A percentile compares a stretch with the other conserved stretches of the same genome.
Evolutionary conservation across 177 flowering plant species (phyloP).

Genomic region (Vitis hybrid): DNA sequence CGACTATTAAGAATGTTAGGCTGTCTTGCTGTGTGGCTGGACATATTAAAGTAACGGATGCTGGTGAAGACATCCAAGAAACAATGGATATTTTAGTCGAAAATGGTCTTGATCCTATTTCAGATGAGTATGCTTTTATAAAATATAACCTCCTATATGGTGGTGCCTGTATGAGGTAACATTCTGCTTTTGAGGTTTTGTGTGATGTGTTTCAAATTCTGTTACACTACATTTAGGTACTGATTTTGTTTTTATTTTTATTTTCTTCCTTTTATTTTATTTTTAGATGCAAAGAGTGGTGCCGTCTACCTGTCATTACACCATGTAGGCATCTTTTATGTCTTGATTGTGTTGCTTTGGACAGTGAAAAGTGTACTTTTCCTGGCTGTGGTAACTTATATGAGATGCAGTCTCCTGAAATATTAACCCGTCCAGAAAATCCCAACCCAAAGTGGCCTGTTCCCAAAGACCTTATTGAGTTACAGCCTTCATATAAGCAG

Average conservation of each 20-base stretch:
- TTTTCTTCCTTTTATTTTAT: neutral
- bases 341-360: constrained; percentile 87
- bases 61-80: constrained; percentile 93
- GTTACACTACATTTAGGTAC: constrained; percentile 1
- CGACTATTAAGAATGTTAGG: constrained; percentile 80
- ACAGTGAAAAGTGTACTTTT: constrained; percentile 73
- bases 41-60: constrained; percentile 80
- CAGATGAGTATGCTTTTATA: constrained; percentile 72
- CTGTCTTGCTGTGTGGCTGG: constrained; percentile 98
- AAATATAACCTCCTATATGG: constrained; percentile 66
- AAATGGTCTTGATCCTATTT: constrained; percentile 65
- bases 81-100: constrained; percentile 87
- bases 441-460: constrained; percentile 99
- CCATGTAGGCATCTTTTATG: constrained; percentile 97
- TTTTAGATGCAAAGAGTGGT: constrained; percentile 85
- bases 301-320: constrained; percentile 89
- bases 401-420: constrained; percentile 95
- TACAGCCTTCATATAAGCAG: constrained; percentile 98
- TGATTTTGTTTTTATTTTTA: constrained; percentile 11
- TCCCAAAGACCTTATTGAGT: constrained; percentile 95
- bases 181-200: constrained; percentile 10
- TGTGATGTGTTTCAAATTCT: constrained; percentile 5
- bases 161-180: constrained; percentile 78
- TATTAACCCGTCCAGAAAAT: constrained; percentile 84
- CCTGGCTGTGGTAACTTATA: constrained; percentile 81